A percentile compares a stretch with the other conserved stretches of the same genome.
Conservation (phyloP, 768 basidiomycete species). For the Boletus sp. region DNA sequence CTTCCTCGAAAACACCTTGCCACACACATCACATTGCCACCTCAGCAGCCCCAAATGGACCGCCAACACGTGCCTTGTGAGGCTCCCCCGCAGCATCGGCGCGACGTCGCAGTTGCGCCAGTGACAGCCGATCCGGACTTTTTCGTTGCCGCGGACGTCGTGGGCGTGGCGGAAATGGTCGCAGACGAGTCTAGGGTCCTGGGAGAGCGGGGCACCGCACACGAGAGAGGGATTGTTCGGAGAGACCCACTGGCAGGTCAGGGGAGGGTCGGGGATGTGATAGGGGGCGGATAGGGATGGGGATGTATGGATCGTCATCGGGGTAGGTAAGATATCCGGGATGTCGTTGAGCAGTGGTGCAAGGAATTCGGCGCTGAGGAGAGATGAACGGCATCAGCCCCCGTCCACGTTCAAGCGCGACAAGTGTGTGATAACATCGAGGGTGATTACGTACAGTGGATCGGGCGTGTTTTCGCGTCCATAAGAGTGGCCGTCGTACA, state of each 20-base stretch:
- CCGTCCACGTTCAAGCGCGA: not conserved
- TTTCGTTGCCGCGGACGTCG: conserved; percentile 18
- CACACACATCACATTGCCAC: conserved; percentile 15
- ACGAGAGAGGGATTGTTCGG: not conserved
- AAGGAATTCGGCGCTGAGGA: conserved; percentile 12
- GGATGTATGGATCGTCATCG: not conserved
- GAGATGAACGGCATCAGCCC: not conserved
- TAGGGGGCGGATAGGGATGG: too few relatives aligned
- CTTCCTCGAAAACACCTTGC: conserved; percentile 15
- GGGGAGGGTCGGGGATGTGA: not conserved
- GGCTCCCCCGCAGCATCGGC: conserved; percentile 21
- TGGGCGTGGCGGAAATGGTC: conserved; percentile 13
- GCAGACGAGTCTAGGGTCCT: conserved; percentile 1
- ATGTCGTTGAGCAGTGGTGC: conserved; percentile 9
- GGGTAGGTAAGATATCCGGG: not conserved
- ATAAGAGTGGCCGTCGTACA: not conserved
- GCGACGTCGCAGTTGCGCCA: conserved; percentile 13
- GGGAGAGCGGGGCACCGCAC: conserved; percentile 5
- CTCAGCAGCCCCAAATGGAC: conserved; percentile 14
- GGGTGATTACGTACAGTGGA: conserved; percentile 7
- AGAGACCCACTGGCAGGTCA: conserved; percentile 12
- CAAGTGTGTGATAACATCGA: not conserved
- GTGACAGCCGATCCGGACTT: conserved; percentile 1
- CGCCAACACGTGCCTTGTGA: conserved; percentile 16
- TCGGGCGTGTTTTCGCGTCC: not conserved